A percentile compares a stretch with the other conserved stretches of the same genome.
Conservation (phyloP, 495 filamentous ascomycete genomes). For the Penicillium paradoxum region DNA sequence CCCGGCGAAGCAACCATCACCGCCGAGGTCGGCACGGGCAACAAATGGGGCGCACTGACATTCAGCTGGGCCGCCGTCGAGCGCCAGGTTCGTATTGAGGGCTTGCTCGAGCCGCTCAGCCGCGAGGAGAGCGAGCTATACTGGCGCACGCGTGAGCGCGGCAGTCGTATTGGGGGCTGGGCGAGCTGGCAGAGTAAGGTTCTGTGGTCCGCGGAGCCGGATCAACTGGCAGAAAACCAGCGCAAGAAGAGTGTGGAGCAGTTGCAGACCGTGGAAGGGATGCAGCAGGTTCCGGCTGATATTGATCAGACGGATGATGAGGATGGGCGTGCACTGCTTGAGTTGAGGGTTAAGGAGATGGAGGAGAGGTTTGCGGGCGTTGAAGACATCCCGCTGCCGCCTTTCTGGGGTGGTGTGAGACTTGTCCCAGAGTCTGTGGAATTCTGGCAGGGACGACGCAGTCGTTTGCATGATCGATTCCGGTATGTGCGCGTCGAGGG, state of each 20-base stretch:
- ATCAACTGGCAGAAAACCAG: slow-evolving; percentile 19
- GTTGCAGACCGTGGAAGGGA: slow-evolving; percentile 31
- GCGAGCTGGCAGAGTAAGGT: slow-evolving; percentile 82
- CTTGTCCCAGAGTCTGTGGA: slow-evolving; percentile 81
- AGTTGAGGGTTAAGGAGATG: slow-evolving; percentile 63
- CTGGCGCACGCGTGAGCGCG: slow-evolving; percentile 74
- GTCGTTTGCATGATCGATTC: slow-evolving; percentile 89
- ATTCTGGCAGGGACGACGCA: slow-evolving; percentile 92
- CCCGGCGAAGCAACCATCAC: slow-evolving; percentile 10
- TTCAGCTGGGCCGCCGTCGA: slow-evolving; percentile 63
- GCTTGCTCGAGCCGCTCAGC: slow-evolving; percentile 59
- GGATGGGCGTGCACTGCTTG: slow-evolving; percentile 60
- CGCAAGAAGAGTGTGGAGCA: slow-evolving; percentile 31
- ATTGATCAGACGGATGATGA: slow-evolving; percentile 57
- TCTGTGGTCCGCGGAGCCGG: slow-evolving; percentile 43
- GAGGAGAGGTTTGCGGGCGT: slow-evolving; percentile 65
- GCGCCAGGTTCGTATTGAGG: slow-evolving; percentile 83
- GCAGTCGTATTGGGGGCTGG: slow-evolving; percentile 87
- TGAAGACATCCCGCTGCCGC: slow-evolving; percentile 80
- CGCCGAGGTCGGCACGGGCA: slow-evolving; percentile 22
- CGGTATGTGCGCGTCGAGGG: slow-evolving; percentile 61
- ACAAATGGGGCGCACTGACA: slow-evolving; percentile 42
- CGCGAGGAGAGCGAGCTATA: slow-evolving; percentile 78
- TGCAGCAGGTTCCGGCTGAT: slow-evolving; percentile 39
- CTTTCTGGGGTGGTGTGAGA: slow-evolving; percentile 91